Evolutionary conservation across 2,329 filamentous ascomycete species (phyloP), one percentile per base, ranked within the genome.

Genomic region (Trichoderma harzianum): DNA sequence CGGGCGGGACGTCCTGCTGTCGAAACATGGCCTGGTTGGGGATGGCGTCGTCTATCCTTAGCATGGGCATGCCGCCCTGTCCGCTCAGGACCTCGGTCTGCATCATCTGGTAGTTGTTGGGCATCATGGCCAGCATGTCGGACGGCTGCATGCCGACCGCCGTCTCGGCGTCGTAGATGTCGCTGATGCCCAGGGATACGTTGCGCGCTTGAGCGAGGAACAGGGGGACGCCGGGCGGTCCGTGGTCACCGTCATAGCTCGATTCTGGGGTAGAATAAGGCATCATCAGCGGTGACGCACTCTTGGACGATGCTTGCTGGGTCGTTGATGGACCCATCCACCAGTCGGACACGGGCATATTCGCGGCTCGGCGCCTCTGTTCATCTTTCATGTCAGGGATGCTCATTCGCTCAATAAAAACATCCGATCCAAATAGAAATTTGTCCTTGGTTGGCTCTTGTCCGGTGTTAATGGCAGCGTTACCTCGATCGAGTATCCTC

Each of bases 131-230:
- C 14, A 72, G 73, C 61, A 77, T 61, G 26, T 69, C 70, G 36
- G 72, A 64, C 47, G 74, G 58, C 12, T 74, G 72, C 72, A 78
- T 75, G 30, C 73, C 70, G 14, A 74, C 69, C 28, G 76, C 71
- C 34, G 74, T 75, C 18, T 77, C 76, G 3, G 73, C 67, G 8
- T 77, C 75, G 67, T 76, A 78, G 26, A 74, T 72, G 11, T 75
- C 71, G 14, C 73, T 61, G 28, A 74, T 68, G 10, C 74, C 73
- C 14, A 73, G 63, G 12, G 75, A 70, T 21, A 74, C 73, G 30
- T 73, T 76, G 16, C 75, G 74, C 10, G 76, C 77, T 21, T 78
- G 76, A 7, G 76, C 77, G 7, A 79, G 74, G 60, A 79, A 76
- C 47, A 76, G 63, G 7, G 78, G 77, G 11, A 79, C 72, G 7